A percentile compares a stretch with the other conserved stretches of the same genome.
phyloP scores from a whole-genome alignment of 2,329 filamentous ascomycete species.

The Alternaria viburni region DNA sequence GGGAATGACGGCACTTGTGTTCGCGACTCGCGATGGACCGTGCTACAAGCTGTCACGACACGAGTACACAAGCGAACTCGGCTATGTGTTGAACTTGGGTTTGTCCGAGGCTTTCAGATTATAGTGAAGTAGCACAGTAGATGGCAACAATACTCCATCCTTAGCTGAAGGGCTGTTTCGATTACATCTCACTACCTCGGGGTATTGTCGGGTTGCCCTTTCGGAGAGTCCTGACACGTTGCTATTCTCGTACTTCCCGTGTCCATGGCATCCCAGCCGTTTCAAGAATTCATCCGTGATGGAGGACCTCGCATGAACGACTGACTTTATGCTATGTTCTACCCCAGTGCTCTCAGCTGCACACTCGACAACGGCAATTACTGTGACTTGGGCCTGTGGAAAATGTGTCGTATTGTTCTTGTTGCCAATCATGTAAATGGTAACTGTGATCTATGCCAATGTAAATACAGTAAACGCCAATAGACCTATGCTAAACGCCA shows the following conservation, averaged over 20 bases:
- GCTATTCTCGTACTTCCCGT: not conserved
- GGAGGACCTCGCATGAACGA: constrained; percentile 7
- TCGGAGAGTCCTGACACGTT: not conserved
- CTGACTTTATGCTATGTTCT: constrained; percentile 5
- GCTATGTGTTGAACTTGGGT: not conserved
- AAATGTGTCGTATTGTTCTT: constrained; percentile 1
- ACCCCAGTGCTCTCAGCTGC: not conserved
- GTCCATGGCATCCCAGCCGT: constrained; percentile 1
- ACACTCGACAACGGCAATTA: not conserved
- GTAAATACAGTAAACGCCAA: constrained; percentile 1
- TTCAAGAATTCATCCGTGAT: not conserved
- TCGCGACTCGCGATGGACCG: not conserved
- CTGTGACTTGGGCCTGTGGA: not conserved
- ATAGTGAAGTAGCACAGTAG: not conserved
- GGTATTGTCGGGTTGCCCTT: not conserved
- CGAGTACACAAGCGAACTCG: not conserved
- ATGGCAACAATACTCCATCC: not conserved
- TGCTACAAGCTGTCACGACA: not conserved
- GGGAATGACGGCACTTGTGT: not conserved
- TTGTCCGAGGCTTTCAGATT: not conserved
- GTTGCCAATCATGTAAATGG: not conserved
- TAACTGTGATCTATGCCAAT: not conserved
- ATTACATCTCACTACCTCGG: not conserved
- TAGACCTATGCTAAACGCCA: constrained; percentile 1
- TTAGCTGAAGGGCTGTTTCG: not conserved